Conservation (phyloP, 2,329 filamentous ascomycete species). For the Aspergillus sp. region DNA sequence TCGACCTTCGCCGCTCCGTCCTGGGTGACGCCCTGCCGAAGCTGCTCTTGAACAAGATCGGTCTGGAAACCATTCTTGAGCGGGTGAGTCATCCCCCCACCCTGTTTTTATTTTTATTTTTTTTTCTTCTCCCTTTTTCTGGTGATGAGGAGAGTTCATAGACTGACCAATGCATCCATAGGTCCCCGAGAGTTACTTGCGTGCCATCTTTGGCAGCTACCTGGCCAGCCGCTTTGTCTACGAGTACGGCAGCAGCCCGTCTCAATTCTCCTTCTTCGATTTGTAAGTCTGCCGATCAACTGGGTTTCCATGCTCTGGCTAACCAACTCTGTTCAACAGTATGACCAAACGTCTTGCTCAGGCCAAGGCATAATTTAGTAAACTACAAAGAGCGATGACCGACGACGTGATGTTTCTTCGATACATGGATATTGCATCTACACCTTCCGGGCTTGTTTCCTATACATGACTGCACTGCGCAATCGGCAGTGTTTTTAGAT, state of each 20-base stretch:
- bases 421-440: slow-evolving; percentile 16
- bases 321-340: slow-evolving; percentile 19
- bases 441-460: background rate
- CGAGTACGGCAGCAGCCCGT: slow-evolving; percentile 86
- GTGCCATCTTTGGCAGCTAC: slow-evolving; percentile 94
- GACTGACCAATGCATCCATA: slow-evolving; percentile 30
- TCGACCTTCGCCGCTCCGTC: slow-evolving; percentile 73
- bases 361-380: slow-evolving; percentile 26
- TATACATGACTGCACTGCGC: slow-evolving; percentile 13
- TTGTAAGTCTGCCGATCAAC: slow-evolving; percentile 62
- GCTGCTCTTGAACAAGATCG: slow-evolving; percentile 83
- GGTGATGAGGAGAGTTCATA: background rate
- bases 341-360: slow-evolving; percentile 40
- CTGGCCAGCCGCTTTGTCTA: slow-evolving; percentile 95
- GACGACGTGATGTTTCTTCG: slow-evolving; percentile 6
- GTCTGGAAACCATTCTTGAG: slow-evolving; percentile 79
- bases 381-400: slow-evolving; percentile 8
- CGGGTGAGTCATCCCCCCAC: slow-evolving; percentile 56
- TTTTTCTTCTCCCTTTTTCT: background rate
- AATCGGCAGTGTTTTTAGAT: slow-evolving; percentile 15
- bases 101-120: background rate
- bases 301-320: background rate
- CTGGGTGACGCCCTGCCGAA: slow-evolving; percentile 82
- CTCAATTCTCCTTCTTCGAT: slow-evolving; percentile 97
- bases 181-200: slow-evolving; percentile 87